Base-by-base conservation (phyloP, 331 rosid species). In the Malus hybrid region DNA sequence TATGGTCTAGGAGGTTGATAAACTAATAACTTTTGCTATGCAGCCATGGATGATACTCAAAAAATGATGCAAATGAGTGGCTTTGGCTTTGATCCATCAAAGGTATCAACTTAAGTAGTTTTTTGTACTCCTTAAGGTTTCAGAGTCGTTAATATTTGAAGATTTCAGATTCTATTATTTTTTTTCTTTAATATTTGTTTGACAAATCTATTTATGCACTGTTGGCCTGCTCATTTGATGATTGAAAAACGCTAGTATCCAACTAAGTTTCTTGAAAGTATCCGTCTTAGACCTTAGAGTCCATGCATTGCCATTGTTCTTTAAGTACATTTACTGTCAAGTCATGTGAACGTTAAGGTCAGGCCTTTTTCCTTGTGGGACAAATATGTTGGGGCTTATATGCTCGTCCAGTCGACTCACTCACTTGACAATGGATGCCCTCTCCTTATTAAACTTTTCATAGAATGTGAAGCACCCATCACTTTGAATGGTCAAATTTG, bases 41-140 rank as follows among this genome's bases (percentile, higher is more conserved):
- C 89, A 94, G 99, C 99, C 78, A 90, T 92, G 65, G 99, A 92
- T 84, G 99, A 94, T 76, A 90, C 99, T 33, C 99, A 94, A 82
- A 83, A 90, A 15, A 94, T 94, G 99, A 94, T 94, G 99, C 99
- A 94, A 86, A 94, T 94, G 99, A 86, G 97, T 85, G 99, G 99
- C 65, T 94, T 94, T 20, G 99, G 99, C 71, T 28, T 90, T 61
- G 99, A 94, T 82, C 97, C 99, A 75, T 72, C 99, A 5, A 94
- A 92, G 99, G 99, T 94, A 85, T 61, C 22, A 65, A 42, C 48
- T 80, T 55, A 65, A 73, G 52, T 75, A 27, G 54, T 74, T 78
- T 60, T 61, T 72, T 76, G 57, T 32, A 62, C 14, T 32, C 65
- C 20, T 59, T 73, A 60, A 29, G 73, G 64, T 68, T 60, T n/a